Evolutionary conservation across 768 basidiomycete genomes (phyloP).

Genomic region (Serendipita vermifera): DNA sequence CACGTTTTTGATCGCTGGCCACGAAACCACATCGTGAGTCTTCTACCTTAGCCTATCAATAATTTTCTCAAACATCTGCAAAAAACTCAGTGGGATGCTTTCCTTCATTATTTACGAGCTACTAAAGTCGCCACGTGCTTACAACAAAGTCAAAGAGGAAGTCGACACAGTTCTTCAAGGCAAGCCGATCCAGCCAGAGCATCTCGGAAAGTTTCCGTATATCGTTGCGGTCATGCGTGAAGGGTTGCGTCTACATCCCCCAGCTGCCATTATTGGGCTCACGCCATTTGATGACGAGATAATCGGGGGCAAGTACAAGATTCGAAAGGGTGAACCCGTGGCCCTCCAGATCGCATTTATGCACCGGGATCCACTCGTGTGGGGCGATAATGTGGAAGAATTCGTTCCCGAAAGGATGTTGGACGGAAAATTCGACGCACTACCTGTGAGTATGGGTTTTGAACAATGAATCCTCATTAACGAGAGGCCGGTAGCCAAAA

Average conservation of each 20-base stretch:
- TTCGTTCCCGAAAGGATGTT: slow-evolving; percentile 39
- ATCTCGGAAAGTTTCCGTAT: slow-evolving; percentile 34
- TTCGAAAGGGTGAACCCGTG: slow-evolving; percentile 24
- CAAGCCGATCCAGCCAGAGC: slow-evolving; percentile 26
- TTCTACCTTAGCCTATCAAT: neutral
- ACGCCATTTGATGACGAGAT: slow-evolving; percentile 27
- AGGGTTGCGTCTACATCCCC: slow-evolving; percentile 28
- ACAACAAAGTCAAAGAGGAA: slow-evolving; percentile 35
- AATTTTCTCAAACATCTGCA: neutral
- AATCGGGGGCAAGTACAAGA: slow-evolving; percentile 30
- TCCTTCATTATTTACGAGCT: slow-evolving; percentile 34
- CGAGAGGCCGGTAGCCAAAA: slow-evolving; percentile 23
- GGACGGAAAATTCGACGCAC: slow-evolving; percentile 35
- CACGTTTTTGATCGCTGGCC: slow-evolving; percentile 40
- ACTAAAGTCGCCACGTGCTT: slow-evolving; percentile 31
- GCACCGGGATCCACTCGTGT: slow-evolving; percentile 33
- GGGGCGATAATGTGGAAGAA: slow-evolving; percentile 37
- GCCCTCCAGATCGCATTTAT: slow-evolving; percentile 22
- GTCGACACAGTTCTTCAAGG: slow-evolving; percentile 31
- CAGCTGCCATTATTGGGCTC: slow-evolving; percentile 28
- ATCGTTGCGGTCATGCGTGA: slow-evolving; percentile 27
- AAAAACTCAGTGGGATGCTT: slow-evolving; percentile 21
- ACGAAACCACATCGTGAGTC: slow-evolving; percentile 25
- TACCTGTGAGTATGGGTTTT: slow-evolving; percentile 26
- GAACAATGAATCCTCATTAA: neutral